Evolutionary conservation across 495 filamentous ascomycete species (phyloP).

Genomic region (Aspergillus sclerotiicarbonarius): DNA sequence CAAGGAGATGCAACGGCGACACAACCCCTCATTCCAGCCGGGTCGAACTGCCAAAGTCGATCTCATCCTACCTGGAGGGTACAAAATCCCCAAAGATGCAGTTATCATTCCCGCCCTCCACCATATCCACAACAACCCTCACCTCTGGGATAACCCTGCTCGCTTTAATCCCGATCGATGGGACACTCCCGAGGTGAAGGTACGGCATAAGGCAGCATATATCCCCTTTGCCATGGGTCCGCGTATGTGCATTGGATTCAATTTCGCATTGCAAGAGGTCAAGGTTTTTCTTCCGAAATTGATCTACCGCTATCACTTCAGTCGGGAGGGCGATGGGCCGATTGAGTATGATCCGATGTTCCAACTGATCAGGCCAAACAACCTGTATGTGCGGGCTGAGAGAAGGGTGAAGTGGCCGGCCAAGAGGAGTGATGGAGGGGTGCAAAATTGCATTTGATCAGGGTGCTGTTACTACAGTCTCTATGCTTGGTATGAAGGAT

Average conservation of each 20-base stretch:
- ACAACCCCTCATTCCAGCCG: conserved; percentile 56
- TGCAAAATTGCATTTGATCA: background rate
- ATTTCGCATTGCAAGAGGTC: conserved; percentile 55
- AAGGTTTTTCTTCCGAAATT: conserved; percentile 52
- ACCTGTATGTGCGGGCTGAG: conserved; percentile 50
- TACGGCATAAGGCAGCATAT: conserved; percentile 43
- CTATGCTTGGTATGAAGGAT: background rate
- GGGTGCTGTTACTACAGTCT: background rate
- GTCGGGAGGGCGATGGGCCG: conserved; percentile 34
- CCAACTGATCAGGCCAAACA: conserved; percentile 54
- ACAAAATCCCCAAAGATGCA: conserved; percentile 44
- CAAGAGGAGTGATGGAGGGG: conserved; percentile 9
- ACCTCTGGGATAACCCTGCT: conserved; percentile 49
- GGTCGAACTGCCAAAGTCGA: conserved; percentile 51
- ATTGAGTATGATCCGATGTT: conserved; percentile 59
- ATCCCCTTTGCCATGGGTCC: conserved; percentile 52
- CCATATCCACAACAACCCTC: conserved; percentile 53
- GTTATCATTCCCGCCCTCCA: conserved; percentile 51
- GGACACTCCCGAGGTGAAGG: conserved; percentile 49
- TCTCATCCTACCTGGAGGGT: conserved; percentile 54
- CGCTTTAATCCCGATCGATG: conserved; percentile 56
- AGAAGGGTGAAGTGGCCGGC: conserved; percentile 45
- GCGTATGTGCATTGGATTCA: conserved; percentile 57
- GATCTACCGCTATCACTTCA: conserved; percentile 53
- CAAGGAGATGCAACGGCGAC: conserved; percentile 56